phyloP scores from a whole-genome alignment of 208 protist species.

The Leishmania gerbilli region DNA sequence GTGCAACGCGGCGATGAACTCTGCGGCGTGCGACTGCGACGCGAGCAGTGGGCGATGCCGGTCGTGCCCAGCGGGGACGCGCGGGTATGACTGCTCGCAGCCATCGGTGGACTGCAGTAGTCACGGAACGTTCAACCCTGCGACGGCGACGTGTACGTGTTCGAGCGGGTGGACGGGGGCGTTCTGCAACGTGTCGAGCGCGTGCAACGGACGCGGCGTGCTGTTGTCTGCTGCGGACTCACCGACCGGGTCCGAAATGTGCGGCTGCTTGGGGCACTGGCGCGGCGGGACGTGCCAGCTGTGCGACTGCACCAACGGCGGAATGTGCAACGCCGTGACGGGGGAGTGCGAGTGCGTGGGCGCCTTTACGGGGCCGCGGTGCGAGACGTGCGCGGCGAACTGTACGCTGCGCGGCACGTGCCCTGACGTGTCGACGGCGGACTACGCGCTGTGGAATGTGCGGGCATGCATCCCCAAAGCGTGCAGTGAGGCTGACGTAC shows the following conservation, averaged over 20 bases:
- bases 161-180: constrained; percentile 12
- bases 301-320: constrained; percentile 57
- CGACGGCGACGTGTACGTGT: constrained; percentile 23
- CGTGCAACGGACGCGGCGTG: constrained; percentile 34
- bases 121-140: constrained; percentile 17
- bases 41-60: constrained; percentile 9
- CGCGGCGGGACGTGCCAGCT: constrained; percentile 43
- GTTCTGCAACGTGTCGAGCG: constrained; percentile 14
- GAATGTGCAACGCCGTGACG: constrained; percentile 39
- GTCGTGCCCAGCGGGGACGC: constrained; percentile 15
- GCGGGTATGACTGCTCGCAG: constrained; percentile 22
- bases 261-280: constrained; percentile 53
- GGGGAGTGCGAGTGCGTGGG: constrained; percentile 46
- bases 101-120: constrained; percentile 18
- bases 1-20: constrained; percentile 9
- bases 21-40: constrained; percentile 19
- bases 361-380: constrained; percentile 43
- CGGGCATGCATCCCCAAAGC: constrained; percentile 42
- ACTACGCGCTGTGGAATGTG: constrained; percentile 34
- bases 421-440: constrained; percentile 15
- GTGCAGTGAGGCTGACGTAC: constrained; percentile 24
- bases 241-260: constrained; percentile 38
- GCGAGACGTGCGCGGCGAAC: constrained; percentile 41
- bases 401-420: constrained; percentile 41
- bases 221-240: constrained; percentile 33